Conservation (phyloP, 2,329 filamentous ascomycete genomes). For the Cryoendolithus antarcticus region DNA sequence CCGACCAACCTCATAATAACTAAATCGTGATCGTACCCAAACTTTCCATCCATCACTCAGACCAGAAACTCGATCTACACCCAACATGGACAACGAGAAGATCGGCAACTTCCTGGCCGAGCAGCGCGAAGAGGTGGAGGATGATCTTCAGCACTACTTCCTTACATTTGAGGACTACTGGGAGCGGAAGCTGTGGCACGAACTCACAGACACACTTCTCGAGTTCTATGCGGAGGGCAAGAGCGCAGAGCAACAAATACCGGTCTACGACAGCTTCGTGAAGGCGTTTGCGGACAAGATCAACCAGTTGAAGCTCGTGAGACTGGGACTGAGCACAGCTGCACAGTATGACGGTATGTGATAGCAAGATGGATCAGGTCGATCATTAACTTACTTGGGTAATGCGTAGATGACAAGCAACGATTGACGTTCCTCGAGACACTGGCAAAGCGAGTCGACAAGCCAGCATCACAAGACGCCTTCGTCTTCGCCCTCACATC, state of each 20-base stretch:
- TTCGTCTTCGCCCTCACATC: slow-evolving; percentile 89
- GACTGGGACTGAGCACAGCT: slow-evolving; percentile 75
- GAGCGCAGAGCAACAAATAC: slow-evolving; percentile 73
- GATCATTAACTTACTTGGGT: not conserved
- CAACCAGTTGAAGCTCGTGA: slow-evolving; percentile 95
- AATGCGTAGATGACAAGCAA: slow-evolving; percentile 62
- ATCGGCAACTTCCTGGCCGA: slow-evolving; percentile 87
- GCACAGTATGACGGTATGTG: slow-evolving; percentile 64
- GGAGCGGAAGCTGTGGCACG: slow-evolving; percentile 99
- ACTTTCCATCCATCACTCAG: too few relatives aligned
- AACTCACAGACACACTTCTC: slow-evolving; percentile 80
- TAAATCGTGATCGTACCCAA: too few relatives aligned
- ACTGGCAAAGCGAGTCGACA: slow-evolving; percentile 79
- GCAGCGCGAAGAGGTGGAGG: slow-evolving; percentile 76
- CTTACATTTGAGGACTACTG: slow-evolving; percentile 91
- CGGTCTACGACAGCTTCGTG: slow-evolving; percentile 89
- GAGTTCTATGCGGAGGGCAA: slow-evolving; percentile 75
- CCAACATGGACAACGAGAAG: slow-evolving; percentile 66
- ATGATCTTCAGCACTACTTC: slow-evolving; percentile 77
- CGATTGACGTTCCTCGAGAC: slow-evolving; percentile 73
- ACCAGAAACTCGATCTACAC: not conserved
- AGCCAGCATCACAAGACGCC: slow-evolving; percentile 85
- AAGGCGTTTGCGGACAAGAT: slow-evolving; percentile 96
- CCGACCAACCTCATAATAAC: not conserved
- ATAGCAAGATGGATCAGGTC: slow-evolving; percentile 1